phyloP scores from a whole-genome alignment of 495 filamentous ascomycete species.

The Neurospora pannonica region DNA sequence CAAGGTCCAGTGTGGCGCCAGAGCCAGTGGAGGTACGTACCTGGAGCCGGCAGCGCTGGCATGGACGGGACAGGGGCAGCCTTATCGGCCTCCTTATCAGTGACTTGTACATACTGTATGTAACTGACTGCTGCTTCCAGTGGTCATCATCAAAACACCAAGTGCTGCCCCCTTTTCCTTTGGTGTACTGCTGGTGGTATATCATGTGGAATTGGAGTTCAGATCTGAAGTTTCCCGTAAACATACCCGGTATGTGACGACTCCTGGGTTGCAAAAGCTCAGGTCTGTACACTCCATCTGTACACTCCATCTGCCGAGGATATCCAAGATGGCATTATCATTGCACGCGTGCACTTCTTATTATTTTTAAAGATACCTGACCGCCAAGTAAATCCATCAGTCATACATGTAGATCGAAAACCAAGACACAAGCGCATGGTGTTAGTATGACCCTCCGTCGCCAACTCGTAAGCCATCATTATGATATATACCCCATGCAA shows the following conservation, averaged over 20 bases:
- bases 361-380: background rate
- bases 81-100: background rate
- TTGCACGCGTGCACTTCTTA: background rate
- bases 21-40: background rate
- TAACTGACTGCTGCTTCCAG: background rate
- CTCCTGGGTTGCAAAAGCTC: background rate
- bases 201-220: background rate
- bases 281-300: background rate
- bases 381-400: background rate
- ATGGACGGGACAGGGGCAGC: background rate
- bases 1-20: background rate
- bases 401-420: background rate
- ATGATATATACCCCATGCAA: slow-evolving; percentile 14
- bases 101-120: background rate
- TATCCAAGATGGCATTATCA: background rate
- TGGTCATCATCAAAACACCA: background rate
- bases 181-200: background rate
- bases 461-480: slow-evolving; percentile 15
- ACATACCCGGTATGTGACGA: background rate
- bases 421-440: background rate
- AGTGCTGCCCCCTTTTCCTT: background rate
- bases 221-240: background rate
- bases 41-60: background rate
- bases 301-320: background rate
- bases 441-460: background rate